A percentile compares a stretch with the other conserved stretches of the same genome.
These are phyloP conservation scores for Neodidymelliopsis sp. DNA, from an alignment of 2,329 filamentous ascomycete genomes.

Conservation along the genomic window DNA sequence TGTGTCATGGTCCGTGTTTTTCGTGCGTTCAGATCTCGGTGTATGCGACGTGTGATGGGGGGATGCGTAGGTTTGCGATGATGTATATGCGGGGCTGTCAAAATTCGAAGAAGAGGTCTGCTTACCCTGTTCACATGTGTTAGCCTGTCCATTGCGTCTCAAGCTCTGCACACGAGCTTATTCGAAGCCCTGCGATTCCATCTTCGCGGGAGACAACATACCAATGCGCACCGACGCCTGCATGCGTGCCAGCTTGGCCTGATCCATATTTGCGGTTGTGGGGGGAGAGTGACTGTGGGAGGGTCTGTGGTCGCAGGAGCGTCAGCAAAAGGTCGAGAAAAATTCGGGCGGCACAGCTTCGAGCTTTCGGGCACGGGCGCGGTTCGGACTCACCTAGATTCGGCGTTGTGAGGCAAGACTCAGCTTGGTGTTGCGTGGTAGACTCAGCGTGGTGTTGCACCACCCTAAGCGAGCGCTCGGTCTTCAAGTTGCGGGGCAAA, in stretches of 20 bases:
- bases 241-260: constrained; percentile 55
- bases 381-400: constrained; percentile 35
- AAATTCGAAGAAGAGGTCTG: constrained; percentile 29
- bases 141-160: constrained; percentile 27
- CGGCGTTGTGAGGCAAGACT: constrained; percentile 36
- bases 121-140: constrained; percentile 42
- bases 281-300: constrained; percentile 31
- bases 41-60: neutral
- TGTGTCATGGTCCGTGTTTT: constrained; percentile 1
- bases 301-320: constrained; percentile 24
- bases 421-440: constrained; percentile 23
- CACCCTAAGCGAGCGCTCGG: too few relatives aligned
- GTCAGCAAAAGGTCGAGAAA: constrained; percentile 28
- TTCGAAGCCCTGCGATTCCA: neutral
- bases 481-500: too few relatives aligned
- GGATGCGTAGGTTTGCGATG: constrained; percentile 10
- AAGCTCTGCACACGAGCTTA: constrained; percentile 15
- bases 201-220: constrained; percentile 36
- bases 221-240: constrained; percentile 55
- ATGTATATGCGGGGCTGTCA: constrained; percentile 28
- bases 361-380: constrained; percentile 16
- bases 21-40: neutral
- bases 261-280: constrained; percentile 54
- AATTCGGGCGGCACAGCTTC: constrained; percentile 15
- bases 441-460: too few relatives aligned